A percentile compares a stretch with the other conserved stretches of the same genome.
Evolutionary conservation across 2,329 filamentous ascomycete genomes (phyloP).

Genomic region (Alternaria arborescens): DNA sequence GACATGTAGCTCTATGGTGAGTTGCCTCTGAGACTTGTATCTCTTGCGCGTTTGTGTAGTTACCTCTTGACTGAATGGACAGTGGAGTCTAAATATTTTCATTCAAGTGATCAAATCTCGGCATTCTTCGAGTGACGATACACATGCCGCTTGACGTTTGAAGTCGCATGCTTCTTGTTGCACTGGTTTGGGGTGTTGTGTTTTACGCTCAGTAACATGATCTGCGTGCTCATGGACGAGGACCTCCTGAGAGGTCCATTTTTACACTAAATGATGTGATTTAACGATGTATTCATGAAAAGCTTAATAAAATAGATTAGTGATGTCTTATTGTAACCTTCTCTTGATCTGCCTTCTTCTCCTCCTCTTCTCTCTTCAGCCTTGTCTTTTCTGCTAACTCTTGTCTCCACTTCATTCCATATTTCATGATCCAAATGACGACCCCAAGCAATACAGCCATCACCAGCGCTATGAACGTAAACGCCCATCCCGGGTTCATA

Average conservation of each 20-base stretch:
- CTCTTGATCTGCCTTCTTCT: background rate
- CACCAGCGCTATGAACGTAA: conserved; percentile 52
- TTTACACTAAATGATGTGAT: background rate
- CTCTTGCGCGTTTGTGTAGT: too few species aligned
- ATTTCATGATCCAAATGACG: conserved; percentile 43
- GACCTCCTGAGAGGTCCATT: background rate
- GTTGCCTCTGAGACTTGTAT: too few species aligned
- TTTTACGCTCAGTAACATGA: too few species aligned
- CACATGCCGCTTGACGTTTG: too few species aligned
- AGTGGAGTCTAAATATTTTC: too few species aligned
- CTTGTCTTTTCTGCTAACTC: conserved; percentile 29
- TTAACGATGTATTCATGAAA: background rate
- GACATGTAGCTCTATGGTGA: too few species aligned
- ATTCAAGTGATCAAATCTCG: too few species aligned
- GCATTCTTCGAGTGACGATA: too few species aligned
- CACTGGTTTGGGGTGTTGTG: too few species aligned
- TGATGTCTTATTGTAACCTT: background rate
- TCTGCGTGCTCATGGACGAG: background rate
- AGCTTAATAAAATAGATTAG: background rate
- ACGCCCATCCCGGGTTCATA: conserved; percentile 57
- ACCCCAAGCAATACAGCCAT: conserved; percentile 37
- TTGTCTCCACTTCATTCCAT: conserved; percentile 44
- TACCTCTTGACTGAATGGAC: too few species aligned
- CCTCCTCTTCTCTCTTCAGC: conserved; percentile 12
- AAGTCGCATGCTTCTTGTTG: too few species aligned